Conservation (phyloP, 2,329 filamentous ascomycete species). For the Scedosporium aurantiacum region DNA sequence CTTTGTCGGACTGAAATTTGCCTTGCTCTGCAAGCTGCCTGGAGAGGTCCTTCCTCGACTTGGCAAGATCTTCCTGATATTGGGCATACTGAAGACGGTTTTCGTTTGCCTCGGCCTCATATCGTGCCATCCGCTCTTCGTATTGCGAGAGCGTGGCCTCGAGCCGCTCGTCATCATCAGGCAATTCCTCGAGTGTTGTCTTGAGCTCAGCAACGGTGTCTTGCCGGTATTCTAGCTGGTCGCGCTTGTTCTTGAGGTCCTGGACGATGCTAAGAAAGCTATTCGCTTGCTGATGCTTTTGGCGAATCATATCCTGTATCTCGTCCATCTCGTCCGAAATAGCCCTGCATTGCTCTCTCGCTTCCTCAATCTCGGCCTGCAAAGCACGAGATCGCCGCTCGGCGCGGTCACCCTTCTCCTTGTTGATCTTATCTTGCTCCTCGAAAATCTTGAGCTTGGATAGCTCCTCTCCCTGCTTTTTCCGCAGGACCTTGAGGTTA, state of each 20-base stretch:
- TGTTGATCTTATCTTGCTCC: conserved; percentile 67
- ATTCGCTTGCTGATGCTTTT: conserved; percentile 62
- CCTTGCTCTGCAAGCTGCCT: conserved; percentile 55
- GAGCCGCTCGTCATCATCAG: conserved; percentile 68
- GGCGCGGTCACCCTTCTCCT: conserved; percentile 67
- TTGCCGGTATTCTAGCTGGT: conserved; percentile 60
- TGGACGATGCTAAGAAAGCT: conserved; percentile 65
- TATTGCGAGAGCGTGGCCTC: conserved; percentile 64
- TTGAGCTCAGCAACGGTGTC: conserved; percentile 60
- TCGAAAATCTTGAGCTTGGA: conserved; percentile 63
- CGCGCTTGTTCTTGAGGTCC: conserved; percentile 63
- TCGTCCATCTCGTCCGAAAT: conserved; percentile 51
- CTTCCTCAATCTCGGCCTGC: conserved; percentile 51
- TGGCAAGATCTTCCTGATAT: conserved; percentile 40
- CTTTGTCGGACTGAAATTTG: conserved; percentile 74
- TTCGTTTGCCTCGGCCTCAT: conserved; percentile 50
- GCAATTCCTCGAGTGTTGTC: conserved; percentile 62
- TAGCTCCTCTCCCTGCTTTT: conserved; percentile 70
- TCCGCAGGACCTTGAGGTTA: conserved; percentile 78
- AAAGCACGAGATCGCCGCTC: conserved; percentile 56
- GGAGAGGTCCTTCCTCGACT: conserved; percentile 35
- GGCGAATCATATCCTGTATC: conserved; percentile 44
- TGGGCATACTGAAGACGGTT: conserved; percentile 55
- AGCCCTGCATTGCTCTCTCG: conserved; percentile 46
- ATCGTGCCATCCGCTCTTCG: conserved; percentile 58